Percentiles rank a stretch among this genome's conserved stretches.
phyloP scores from a whole-genome alignment of 352 stramenopile species.

The Pythium myriotylum region DNA sequence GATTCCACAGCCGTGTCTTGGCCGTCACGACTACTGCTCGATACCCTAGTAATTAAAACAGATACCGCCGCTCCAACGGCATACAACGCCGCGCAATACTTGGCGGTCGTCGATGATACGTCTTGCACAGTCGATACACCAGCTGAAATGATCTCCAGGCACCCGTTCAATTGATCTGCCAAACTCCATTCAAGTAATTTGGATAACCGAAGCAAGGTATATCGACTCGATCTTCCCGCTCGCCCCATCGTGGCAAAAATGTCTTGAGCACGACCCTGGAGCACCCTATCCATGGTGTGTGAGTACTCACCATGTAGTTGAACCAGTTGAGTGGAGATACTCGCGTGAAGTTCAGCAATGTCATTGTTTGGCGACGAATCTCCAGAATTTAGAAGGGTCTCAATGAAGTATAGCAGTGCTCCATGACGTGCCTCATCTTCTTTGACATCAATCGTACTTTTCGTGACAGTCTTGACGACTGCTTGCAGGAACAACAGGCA shows the following conservation, averaged over 20 bases:
- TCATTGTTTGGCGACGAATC: slow-evolving; percentile 12
- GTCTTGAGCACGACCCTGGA: slow-evolving; percentile 3
- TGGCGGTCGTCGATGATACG: neutral
- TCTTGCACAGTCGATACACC: neutral
- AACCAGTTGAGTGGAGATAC: slow-evolving; percentile 15
- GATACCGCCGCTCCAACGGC: neutral
- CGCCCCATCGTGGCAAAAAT: slow-evolving; percentile 10
- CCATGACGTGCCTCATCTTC: slow-evolving; percentile 26
- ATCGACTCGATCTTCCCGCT: neutral
- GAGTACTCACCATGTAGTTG: slow-evolving; percentile 17
- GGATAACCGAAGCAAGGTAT: slow-evolving; percentile 6
- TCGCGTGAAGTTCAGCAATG: slow-evolving; percentile 6
- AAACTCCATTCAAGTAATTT: slow-evolving; percentile 24
- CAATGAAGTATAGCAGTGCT: slow-evolving; percentile 53
- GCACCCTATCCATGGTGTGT: neutral
- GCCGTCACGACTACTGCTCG: no score
- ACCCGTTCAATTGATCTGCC: neutral
- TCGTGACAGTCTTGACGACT: slow-evolving; percentile 37
- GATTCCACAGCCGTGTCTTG: no score
- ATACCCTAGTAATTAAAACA: no score
- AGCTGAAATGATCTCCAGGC: slow-evolving; percentile 1
- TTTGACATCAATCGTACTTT: slow-evolving; percentile 22
- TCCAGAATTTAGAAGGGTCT: slow-evolving; percentile 38
- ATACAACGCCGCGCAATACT: slow-evolving; percentile 16
- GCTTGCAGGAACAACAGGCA: slow-evolving; percentile 58